Evolutionary conservation across 148 eudicot species (phyloP).

Genomic region (Chenopodium album): DNA sequence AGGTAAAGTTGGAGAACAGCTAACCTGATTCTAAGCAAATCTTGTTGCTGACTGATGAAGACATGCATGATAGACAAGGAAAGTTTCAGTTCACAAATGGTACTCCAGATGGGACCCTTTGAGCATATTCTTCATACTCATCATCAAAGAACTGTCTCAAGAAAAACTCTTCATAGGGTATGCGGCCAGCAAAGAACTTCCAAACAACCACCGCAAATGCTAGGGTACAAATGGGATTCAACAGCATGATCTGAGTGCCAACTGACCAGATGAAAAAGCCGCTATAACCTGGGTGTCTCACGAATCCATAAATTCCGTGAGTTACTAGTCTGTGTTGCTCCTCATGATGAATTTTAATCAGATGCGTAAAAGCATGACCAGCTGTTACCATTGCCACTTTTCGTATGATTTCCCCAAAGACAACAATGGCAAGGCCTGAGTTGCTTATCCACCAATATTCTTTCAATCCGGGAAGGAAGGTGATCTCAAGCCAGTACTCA

Average conservation of each 20-base stretch:
- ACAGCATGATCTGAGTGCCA: conserved; percentile 85
- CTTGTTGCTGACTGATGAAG: background rate
- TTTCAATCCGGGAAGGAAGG: conserved; percentile 63
- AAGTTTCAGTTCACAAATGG: conserved; percentile 58
- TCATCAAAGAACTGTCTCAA: conserved; percentile 74
- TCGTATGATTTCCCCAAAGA: conserved; percentile 68
- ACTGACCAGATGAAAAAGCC: conserved; percentile 92
- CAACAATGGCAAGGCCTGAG: conserved; percentile 61
- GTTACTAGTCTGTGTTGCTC: conserved; percentile 73
- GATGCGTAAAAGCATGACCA: conserved; percentile 83
- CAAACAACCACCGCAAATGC: conserved; percentile 74
- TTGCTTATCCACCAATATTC: conserved; percentile 76
- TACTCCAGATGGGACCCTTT: conserved; percentile 62
- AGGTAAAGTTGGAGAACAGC: conserved; percentile 1
- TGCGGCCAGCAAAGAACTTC: conserved; percentile 65
- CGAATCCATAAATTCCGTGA: conserved; percentile 61
- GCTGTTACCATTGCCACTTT: conserved; percentile 82
- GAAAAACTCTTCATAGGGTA: conserved; percentile 85
- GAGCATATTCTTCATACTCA: conserved; percentile 66
- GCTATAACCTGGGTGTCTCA: conserved; percentile 78
- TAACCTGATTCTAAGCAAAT: conserved; percentile 19
- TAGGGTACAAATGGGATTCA: conserved; percentile 66
- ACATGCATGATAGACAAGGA: background rate
- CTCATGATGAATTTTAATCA: conserved; percentile 63
- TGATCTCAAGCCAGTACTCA: conserved; percentile 70